Percentiles rank a stretch among this genome's conserved stretches.
Evolutionary conservation across 2,329 filamentous ascomycete species (phyloP).

Genomic region (Karstenula rhodostoma): DNA sequence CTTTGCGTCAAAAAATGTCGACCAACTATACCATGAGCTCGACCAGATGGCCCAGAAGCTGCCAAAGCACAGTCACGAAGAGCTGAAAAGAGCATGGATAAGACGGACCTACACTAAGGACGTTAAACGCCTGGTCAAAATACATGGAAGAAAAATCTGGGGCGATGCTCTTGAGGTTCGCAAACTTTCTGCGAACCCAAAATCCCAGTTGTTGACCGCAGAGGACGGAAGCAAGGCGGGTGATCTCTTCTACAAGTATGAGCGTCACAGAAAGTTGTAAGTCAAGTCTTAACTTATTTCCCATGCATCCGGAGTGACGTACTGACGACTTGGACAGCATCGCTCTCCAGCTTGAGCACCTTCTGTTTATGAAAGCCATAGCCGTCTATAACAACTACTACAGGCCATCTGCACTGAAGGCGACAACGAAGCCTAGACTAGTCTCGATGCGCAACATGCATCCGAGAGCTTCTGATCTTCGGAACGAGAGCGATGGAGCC

Average conservation of each 20-base stretch:
- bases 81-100: constrained; percentile 5
- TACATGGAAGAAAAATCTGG: constrained; percentile 14
- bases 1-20: constrained; percentile 4
- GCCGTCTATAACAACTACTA: constrained; percentile 9
- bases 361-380: constrained; percentile 16
- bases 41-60: constrained; percentile 5
- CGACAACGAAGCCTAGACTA: background rate
- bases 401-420: background rate
- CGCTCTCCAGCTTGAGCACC: constrained; percentile 20
- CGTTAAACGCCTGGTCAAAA: background rate
- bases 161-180: constrained; percentile 13
- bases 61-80: background rate
- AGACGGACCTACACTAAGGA: background rate
- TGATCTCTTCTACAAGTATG: constrained; percentile 12
- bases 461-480: background rate
- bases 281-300: background rate
- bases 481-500: background rate
- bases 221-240: background rate
- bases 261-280: constrained; percentile 7
- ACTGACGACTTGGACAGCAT: constrained; percentile 8
- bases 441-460: background rate
- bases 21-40: constrained; percentile 1
- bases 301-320: no score
- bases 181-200: background rate
- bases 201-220: constrained; percentile 6